A percentile compares a stretch with the other conserved stretches of the same genome.
Conservation (phyloP, 140 eudicot genomes). For the Senecio squalidus region DNA sequence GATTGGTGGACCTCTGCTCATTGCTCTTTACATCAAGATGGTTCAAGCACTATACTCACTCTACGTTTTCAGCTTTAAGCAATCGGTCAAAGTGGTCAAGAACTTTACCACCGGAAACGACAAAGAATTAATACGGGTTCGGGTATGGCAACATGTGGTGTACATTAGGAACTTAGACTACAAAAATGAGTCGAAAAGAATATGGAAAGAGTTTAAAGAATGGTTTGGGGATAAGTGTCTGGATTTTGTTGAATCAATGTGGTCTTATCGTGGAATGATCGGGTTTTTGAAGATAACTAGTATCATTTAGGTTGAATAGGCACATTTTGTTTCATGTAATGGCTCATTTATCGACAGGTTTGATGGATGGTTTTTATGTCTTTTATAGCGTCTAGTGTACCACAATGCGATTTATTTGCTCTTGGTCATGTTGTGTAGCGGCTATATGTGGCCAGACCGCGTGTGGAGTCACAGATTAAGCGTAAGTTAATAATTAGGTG, state of each 20-base stretch:
- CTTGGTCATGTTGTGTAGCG: no score
- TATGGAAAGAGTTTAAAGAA: constrained; percentile 12
- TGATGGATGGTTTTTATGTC: no score
- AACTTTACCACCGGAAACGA: constrained; percentile 37
- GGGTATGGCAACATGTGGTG: constrained; percentile 35
- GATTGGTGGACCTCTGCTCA: constrained; percentile 33
- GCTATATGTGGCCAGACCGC: no score
- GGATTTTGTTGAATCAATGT: constrained; percentile 49
- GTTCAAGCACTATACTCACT: constrained; percentile 39
- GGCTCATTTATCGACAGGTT: background rate
- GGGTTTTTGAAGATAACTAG: constrained; percentile 61
- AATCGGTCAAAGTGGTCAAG: constrained; percentile 30
- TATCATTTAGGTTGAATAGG: constrained; percentile 22
- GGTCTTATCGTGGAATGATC: constrained; percentile 64
- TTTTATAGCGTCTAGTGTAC: no score
- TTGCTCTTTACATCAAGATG: constrained; percentile 44
- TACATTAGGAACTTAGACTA: constrained; percentile 34
- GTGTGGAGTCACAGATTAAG: no score
- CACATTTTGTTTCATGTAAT: background rate
- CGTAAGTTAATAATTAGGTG: no score
- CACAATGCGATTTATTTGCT: no score
- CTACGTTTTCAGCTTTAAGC: constrained; percentile 54
- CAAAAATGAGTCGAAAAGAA: constrained; percentile 24
- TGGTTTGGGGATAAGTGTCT: constrained; percentile 35
- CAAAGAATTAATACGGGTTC: constrained; percentile 23